phyloP scores from a whole-genome alignment of 108 stramenopile species.

The Skeletonema menzelii region DNA sequence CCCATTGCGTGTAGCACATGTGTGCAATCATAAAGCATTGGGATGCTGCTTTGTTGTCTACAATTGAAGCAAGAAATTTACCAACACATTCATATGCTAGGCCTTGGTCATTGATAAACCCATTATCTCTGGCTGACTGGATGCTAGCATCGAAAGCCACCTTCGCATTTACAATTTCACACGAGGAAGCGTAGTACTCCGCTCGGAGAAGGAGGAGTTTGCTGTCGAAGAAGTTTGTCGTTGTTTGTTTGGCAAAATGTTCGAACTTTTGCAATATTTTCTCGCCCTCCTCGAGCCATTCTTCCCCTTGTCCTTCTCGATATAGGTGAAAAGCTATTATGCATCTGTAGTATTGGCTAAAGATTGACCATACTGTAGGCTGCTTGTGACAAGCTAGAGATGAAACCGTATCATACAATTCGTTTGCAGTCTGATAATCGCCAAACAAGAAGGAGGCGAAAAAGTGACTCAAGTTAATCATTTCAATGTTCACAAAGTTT shows the following conservation, averaged over 20 bases:
- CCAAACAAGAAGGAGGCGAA: background rate
- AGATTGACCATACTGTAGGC: background rate
- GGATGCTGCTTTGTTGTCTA: background rate
- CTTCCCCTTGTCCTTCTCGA: slow-evolving; percentile 1
- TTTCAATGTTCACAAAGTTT: background rate
- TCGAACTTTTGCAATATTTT: background rate
- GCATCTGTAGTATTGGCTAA: background rate
- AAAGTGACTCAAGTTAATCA: background rate
- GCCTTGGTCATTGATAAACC: slow-evolving; percentile 3
- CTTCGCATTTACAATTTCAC: background rate
- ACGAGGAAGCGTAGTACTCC: background rate
- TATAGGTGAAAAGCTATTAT: slow-evolving; percentile 12
- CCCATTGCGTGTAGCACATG: background rate
- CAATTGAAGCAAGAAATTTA: background rate
- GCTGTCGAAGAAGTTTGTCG: background rate
- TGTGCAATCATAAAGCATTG: background rate
- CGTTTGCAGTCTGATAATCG: background rate
- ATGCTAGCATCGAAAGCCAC: background rate
- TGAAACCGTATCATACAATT: background rate
- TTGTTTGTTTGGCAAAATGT: background rate
- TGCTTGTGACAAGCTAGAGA: background rate
- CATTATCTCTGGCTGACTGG: background rate
- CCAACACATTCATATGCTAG: slow-evolving; percentile 7
- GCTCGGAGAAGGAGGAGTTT: slow-evolving; percentile 13
- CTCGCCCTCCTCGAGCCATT: slow-evolving; percentile 9